Percentiles rank a stretch among this genome's conserved stretches.
Conservation (phyloP, 2,329 filamentous ascomycete genomes). For the Acephala macrosclerotiorum region DNA sequence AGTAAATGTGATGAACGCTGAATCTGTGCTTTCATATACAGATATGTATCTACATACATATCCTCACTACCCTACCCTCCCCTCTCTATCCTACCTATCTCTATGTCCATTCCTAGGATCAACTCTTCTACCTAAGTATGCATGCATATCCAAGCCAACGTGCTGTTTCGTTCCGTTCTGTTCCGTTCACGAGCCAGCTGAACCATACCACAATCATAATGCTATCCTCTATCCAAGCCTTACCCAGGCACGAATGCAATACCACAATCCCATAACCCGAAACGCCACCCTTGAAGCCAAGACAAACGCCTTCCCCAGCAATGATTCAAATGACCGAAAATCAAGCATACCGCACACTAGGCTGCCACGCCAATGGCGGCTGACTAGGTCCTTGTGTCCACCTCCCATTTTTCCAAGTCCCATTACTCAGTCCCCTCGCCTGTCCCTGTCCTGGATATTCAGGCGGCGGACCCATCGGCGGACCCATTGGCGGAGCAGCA, state of each 20-base stretch:
- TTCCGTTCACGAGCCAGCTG: not conserved
- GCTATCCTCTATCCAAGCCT: not conserved
- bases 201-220: not conserved
- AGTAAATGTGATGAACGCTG: too few species aligned
- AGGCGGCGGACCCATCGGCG: not conserved
- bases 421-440: not conserved
- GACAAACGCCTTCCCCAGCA: not conserved
- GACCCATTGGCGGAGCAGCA: slow-evolving; percentile 3
- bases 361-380: slow-evolving; percentile 26
- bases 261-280: too few species aligned
- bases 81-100: too few species aligned
- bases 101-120: too few species aligned
- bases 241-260: not conserved
- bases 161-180: not conserved
- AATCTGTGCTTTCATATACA: too few species aligned
- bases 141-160: not conserved
- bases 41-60: too few species aligned
- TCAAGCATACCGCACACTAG: slow-evolving; percentile 33
- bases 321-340: not conserved
- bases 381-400: slow-evolving; percentile 22
- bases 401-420: slow-evolving; percentile 28
- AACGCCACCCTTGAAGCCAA: not conserved
- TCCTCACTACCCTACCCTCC: too few species aligned
- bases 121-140: not conserved
- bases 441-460: not conserved